A percentile compares a stretch with the other conserved stretches of the same genome.
Conservation (phyloP, 768 basidiomycete genomes). For the Termitomyces sp. region DNA sequence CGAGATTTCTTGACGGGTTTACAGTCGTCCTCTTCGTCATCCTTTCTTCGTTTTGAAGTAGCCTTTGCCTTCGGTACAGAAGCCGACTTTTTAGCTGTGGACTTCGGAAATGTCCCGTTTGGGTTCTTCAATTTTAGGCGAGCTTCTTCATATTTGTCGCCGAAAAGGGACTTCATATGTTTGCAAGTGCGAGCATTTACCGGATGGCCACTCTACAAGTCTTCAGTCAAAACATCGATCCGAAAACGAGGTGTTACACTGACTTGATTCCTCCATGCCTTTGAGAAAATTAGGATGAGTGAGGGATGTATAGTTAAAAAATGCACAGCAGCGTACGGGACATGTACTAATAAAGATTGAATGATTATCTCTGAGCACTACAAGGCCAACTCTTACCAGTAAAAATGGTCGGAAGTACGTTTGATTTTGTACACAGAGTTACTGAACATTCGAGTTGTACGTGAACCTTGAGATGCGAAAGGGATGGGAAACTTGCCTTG, state of each 20-base stretch:
- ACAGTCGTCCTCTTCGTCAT: constrained; percentile 10
- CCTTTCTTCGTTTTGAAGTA: constrained; percentile 18
- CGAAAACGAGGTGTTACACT: not conserved
- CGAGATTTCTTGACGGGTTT: constrained; percentile 9
- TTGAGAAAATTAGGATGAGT: not conserved
- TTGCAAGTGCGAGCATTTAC: constrained; percentile 45
- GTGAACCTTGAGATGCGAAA: not conserved
- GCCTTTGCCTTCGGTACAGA: constrained; percentile 14
- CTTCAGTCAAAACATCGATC: not conserved
- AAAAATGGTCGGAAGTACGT: constrained; percentile 38
- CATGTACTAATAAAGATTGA: constrained; percentile 21
- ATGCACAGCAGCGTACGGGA: constrained; percentile 18
- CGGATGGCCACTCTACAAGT: constrained; percentile 24
- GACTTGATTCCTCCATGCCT: constrained; percentile 31
- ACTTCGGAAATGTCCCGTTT: constrained; percentile 21
- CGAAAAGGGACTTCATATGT: constrained; percentile 37
- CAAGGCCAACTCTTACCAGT: constrained; percentile 22
- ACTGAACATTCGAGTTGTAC: constrained; percentile 15
- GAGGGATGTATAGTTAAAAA: not conserved
- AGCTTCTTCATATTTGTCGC: constrained; percentile 41
- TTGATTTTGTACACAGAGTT: constrained; percentile 38
- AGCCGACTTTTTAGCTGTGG: constrained; percentile 15
- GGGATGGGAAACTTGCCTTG: constrained; percentile 14
- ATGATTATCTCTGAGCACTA: not conserved
- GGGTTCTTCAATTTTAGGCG: constrained; percentile 39